Evolutionary conservation across 208 protist genomes (phyloP).

Genomic region (Acanthamoeba rhysodes): DNA sequence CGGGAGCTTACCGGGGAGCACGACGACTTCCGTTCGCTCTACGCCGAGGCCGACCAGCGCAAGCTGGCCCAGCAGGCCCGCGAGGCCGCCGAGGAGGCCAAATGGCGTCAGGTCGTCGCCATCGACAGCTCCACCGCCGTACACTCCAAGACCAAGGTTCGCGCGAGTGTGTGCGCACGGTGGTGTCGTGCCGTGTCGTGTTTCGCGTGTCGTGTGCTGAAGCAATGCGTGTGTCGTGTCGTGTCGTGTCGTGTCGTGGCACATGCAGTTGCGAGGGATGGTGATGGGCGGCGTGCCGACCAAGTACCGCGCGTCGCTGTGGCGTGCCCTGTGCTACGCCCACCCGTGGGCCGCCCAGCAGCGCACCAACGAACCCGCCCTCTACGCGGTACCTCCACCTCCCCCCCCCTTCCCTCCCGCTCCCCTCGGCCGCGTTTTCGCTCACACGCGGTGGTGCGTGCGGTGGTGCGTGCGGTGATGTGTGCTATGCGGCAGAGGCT

Average conservation of each 20-base stretch:
- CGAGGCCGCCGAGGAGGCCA: background rate
- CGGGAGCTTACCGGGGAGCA: background rate
- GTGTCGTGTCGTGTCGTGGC: background rate
- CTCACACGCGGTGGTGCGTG: background rate
- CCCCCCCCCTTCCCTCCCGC: background rate
- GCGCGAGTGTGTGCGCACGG: background rate
- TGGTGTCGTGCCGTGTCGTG: background rate
- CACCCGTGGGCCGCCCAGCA: slow-evolving; percentile 37
- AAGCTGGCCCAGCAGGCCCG: background rate
- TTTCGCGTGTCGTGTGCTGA: background rate
- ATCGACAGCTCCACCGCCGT: background rate
- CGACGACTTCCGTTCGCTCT: slow-evolving; percentile 27
- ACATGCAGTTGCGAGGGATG: background rate
- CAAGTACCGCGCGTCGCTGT: slow-evolving; percentile 40
- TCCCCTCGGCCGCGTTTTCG: no score
- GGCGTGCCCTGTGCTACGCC: slow-evolving; percentile 12
- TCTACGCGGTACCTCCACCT: background rate
- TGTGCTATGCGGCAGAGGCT: background rate
- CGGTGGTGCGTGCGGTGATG: background rate
- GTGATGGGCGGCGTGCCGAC: background rate
- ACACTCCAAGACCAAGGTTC: slow-evolving; percentile 29
- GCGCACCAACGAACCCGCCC: background rate
- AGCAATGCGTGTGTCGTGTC: background rate
- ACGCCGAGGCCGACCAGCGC: slow-evolving; percentile 10
- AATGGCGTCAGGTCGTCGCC: slow-evolving; percentile 21